Base-by-base conservation (phyloP, 495 filamentous ascomycete genomes). In the Daldinia bambusicola region DNA sequence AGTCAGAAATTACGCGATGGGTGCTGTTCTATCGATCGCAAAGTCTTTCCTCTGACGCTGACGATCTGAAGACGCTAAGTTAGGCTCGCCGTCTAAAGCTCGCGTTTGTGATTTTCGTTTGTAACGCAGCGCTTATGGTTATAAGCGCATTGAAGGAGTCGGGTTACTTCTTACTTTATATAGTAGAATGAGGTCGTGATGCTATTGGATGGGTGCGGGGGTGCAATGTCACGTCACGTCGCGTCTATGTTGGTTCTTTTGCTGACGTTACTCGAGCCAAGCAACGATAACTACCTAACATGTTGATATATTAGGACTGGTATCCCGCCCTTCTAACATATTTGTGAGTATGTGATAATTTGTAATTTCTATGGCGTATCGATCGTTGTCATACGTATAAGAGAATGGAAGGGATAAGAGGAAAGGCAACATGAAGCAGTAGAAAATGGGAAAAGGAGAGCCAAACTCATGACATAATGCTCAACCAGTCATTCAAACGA, bases 71-170 rank as follows among this genome's bases (percentile, higher is more conserved):
- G 37, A 32, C 38, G 32, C 56, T 34, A 41, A 16, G 18, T 26
- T 70, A 55, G 22, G 74, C 70, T 7, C 91, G 40, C 53, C 30
- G 32, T 22, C 43, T 22, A 40, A 14, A 26, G 18, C 20, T 38
- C 18, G 26, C 36, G 34, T 9, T 14, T 36, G 6, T 2, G 1
- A 20, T 53, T 53, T 16, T 16, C 6, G 40, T 57, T 53, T 18
- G 9, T 57, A 57, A 22, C 7, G 4, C 18, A 2, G 9, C 13
- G 51, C 22, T 56, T 57, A 38, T 26, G 26, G 13, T 7, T 32
- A 14, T 32, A 16, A 14, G 1, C 13, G 14, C 26, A 32, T 53
- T 8, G 5, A 32, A 30, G 26, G 50, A 14, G 1, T 31, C n/a
- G 13, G 13, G 26, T 31, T 10, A 14, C 13, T 32, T 31, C 30